A percentile compares a stretch with the other conserved stretches of the same genome.
Evolutionary conservation across 176 grass and related monocot genomes (phyloP).

Genomic region (Chrysopogon serrulatus): DNA sequence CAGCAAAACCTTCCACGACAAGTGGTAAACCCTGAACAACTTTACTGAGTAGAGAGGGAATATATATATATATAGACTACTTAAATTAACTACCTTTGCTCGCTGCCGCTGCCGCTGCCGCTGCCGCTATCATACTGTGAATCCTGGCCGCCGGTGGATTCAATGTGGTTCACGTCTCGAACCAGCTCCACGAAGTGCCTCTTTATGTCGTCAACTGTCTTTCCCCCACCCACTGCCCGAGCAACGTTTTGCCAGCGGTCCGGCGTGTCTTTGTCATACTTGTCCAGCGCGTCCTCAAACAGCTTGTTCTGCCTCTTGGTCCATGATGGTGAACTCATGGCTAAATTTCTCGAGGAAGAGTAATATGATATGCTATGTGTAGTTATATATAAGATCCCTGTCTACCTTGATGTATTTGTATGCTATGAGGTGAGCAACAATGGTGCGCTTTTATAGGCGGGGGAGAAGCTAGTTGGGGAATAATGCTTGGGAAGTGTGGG

Average conservation of each 20-base stretch:
- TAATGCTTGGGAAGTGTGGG: slow-evolving; percentile 26
- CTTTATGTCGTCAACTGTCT: slow-evolving; percentile 24
- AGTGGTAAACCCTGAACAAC: too few species aligned
- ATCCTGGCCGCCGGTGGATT: not conserved
- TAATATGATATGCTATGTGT: too few species aligned
- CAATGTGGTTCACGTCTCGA: not conserved
- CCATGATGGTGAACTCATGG: slow-evolving; percentile 43
- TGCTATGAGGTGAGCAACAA: slow-evolving; percentile 20
- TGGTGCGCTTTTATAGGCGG: slow-evolving; percentile 59
- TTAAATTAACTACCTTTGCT: too few species aligned
- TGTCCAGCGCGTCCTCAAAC: slow-evolving; percentile 49
- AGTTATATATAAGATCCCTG: not conserved
- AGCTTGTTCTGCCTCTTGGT: slow-evolving; percentile 31
- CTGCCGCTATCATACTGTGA: not conserved
- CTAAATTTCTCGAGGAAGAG: not conserved
- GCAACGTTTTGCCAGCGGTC: slow-evolving; percentile 67
- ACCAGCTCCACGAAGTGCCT: not conserved
- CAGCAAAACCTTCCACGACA: too few species aligned
- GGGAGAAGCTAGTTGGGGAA: slow-evolving; percentile 42
- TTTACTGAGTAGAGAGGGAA: not conserved
- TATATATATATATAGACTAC: not conserved
- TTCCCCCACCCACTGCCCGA: slow-evolving; percentile 28
- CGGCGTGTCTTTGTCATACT: slow-evolving; percentile 42
- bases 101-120: too few species aligned
- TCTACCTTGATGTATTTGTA: slow-evolving; percentile 31